Evolutionary conservation across 2,329 filamentous ascomycete species (phyloP), one percentile per base, ranked within the genome.

Genomic region (Clonostachys chloroleuca): DNA sequence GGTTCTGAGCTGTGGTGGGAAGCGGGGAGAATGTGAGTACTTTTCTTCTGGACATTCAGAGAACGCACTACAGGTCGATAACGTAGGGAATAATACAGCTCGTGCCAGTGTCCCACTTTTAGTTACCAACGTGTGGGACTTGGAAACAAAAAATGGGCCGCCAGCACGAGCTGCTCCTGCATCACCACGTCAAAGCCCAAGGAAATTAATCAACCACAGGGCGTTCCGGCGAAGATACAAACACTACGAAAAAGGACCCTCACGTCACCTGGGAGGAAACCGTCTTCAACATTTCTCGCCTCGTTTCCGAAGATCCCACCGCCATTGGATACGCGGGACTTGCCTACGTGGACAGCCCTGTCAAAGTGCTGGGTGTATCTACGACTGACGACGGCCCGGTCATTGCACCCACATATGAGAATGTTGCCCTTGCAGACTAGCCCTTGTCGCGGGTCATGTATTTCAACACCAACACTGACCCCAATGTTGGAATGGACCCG

Each of bases 371-470:
- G 24, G 60, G 71, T 72, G 51, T 78, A 80, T 69, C 73, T 75
- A 52, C 69, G 70, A 57, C 81, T 61, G 59, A 72, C 68, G 57
- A 69, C 68, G 54, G 78, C 79, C 14, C 14, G 2, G 17, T 39
- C 5, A 18, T 39, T 5, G 14, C 36, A n/a, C 36, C 36, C 36
- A n/a, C 36, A 7, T 39, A 39, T 18, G 36, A 39, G 36, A 39
- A 39, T 18, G 17, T 39, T 10, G 36, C 36, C 36, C 36, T 39
- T 39, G 36, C 36, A n/a, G 17, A n/a, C 12, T 39, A 12, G 36
- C 36, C 36, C 14, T 18, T 39, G 5, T n/a, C 36, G 7, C 36
- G 36, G 14, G 14, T 39, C 36, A n/a, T 39, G 12, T 39, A 39
- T 18, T 39, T 39, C 36, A 39, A 39, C 36, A 39, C 36, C 4